Evolutionary conservation across 768 basidiomycete species (phyloP), one percentile per base, ranked within the genome.

Genomic region (Suillus cothurnatus): DNA sequence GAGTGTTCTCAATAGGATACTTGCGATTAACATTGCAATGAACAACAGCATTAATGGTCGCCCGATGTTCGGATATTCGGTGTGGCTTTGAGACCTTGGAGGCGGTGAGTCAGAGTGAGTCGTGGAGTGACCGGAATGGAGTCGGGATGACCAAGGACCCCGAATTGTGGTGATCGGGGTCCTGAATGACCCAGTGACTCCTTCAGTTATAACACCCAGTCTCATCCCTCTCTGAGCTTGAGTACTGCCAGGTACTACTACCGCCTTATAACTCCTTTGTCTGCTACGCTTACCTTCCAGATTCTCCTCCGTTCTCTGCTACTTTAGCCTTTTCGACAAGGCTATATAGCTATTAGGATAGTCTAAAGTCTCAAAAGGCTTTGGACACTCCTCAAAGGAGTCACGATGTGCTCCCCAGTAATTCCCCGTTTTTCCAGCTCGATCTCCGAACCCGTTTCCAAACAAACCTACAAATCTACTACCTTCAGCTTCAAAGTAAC

Each of bases 321-420:
- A 6, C 58, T 41, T 67, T 69, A 78, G 68, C 65, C 58, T 69
- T 71, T 69, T 73, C 72, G 71, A 69, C 71, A 64, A 49, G 64
- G 15, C 67, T 70, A 66, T 67, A 71, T 71, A 69, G 2, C 23
- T 39, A 69, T 50, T 53, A 77, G 81, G 81, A 74, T 82, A 71
- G 69, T 67, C 84, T 81, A 82, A 77, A 79, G 82, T 73, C 76
- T 55, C 71, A 9, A 38, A 80, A n/a, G 75, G 72, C 76, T 78
- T 76, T 75, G 71, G 79, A 57, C 67, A 69, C 34, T 43, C 61
- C 64, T 65, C 63, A 53, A 71, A 63, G 64, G 67, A 70, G 63
- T 71, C 76, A 71, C 75, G 72, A 88, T 88, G 87, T 81, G 67
- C 50, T 26, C 61, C 38, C 66, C 71, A 71, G 15, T 69, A 65